These are phyloP conservation scores for Cyanidium caldarium DNA, from an alignment of 23 red algal species.

Conservation along the genomic window DNA sequence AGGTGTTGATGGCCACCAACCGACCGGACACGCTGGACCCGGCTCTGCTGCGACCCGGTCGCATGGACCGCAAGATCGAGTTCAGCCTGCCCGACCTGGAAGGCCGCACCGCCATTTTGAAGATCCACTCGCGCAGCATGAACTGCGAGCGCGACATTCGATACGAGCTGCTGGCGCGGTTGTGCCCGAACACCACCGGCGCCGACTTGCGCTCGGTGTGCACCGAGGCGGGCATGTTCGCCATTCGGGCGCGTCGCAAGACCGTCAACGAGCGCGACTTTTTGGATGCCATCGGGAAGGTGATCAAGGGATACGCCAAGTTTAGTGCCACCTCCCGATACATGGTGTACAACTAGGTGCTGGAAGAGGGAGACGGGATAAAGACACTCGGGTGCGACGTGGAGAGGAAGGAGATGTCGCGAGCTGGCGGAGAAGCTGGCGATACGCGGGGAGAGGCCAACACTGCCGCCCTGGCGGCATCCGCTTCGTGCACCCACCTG, in stretches of 20 bases:
- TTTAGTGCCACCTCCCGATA: conserved; percentile 80
- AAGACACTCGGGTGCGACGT: too few species aligned
- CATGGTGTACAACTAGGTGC: conserved; percentile 83
- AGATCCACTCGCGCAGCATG: conserved; percentile 93
- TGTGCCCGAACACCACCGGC: conserved; percentile 97
- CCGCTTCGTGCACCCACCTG: too few species aligned
- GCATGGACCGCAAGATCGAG: conserved; percentile 98
- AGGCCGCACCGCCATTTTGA: conserved; percentile 83
- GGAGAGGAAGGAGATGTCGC: too few species aligned
- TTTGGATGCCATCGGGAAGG: conserved; percentile 89
- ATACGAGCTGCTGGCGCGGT: conserved; percentile 87
- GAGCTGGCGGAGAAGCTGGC: too few species aligned
- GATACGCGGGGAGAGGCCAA: too few species aligned
- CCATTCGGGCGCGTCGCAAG: conserved; percentile 89
- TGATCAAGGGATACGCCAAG: conserved; percentile 91
- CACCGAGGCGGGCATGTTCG: conserved; percentile 97
- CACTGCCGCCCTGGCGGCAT: too few species aligned
- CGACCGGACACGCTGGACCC: conserved; percentile 96
- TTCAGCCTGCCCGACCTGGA: conserved; percentile 91
- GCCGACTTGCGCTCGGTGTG: conserved; percentile 89
- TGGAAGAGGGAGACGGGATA: too few species aligned
- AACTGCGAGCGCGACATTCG: conserved; percentile 97
- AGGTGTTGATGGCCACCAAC: conserved; percentile 99
- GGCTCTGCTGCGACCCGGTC: conserved; percentile 81
- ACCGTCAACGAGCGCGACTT: conserved; percentile 98